Evolutionary conservation across 768 basidiomycete species (phyloP).

Genomic region (Sarcodon sp.): DNA sequence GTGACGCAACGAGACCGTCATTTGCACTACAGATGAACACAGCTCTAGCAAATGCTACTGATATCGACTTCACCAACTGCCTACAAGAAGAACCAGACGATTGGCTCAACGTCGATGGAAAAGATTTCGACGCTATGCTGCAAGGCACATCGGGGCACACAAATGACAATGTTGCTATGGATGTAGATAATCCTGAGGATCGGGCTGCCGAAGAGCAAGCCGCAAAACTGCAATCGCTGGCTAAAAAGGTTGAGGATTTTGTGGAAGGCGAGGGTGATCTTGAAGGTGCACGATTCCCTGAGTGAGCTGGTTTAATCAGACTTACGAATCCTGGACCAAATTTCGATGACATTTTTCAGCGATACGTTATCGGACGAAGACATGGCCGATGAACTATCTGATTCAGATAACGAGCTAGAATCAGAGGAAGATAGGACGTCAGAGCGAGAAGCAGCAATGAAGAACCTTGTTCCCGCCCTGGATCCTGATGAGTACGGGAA

Average conservation of each 20-base stretch:
- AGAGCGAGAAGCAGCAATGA: constrained; percentile 43
- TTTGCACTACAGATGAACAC: constrained; percentile 65
- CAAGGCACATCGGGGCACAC: constrained; percentile 20
- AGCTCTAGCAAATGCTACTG: constrained; percentile 36
- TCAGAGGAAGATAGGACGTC: constrained; percentile 24
- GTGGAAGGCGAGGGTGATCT: constrained; percentile 83
- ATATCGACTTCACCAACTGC: constrained; percentile 13
- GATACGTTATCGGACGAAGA: constrained; percentile 60
- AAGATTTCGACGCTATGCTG: constrained; percentile 67
- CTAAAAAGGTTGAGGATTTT: constrained; percentile 80
- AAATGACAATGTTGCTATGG: constrained; percentile 25
- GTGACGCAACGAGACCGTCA: constrained; percentile 51
- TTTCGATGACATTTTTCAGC: constrained; percentile 28
- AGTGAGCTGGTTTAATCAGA: constrained; percentile 39
- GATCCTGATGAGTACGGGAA: constrained; percentile 80
- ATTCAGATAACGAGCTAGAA: constrained; percentile 9
- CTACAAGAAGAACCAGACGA: constrained; percentile 58
- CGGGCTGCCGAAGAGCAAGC: constrained; percentile 53
- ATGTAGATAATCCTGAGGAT: constrained; percentile 38
- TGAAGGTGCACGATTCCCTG: constrained; percentile 81
- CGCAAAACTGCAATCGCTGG: constrained; percentile 57
- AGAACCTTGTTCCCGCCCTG: constrained; percentile 69
- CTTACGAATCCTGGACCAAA: neutral
- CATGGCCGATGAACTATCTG: constrained; percentile 22
- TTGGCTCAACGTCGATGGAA: constrained; percentile 76